A percentile compares a stretch with the other conserved stretches of the same genome.
Conservation (phyloP, 129 eudicot species). For the Escallonia herrerae region DNA sequence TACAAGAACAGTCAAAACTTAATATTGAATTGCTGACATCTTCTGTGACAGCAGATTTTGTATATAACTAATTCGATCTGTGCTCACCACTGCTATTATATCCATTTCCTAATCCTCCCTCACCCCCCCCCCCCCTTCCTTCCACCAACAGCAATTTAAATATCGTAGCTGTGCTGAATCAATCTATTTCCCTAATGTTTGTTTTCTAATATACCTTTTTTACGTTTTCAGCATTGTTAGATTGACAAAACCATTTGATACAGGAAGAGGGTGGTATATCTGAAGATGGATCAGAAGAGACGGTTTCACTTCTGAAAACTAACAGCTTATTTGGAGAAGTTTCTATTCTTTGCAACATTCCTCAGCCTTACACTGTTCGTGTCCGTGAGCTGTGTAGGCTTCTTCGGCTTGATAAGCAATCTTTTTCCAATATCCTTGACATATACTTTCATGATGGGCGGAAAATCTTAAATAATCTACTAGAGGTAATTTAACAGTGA, state of each 20-base stretch:
- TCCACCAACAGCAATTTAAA: no score
- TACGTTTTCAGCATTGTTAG: neutral
- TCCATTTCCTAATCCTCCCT: no score
- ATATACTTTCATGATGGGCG: conserved; percentile 55
- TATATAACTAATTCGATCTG: no score
- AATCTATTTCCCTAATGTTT: no score
- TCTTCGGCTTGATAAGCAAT: conserved; percentile 52
- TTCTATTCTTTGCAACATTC: conserved; percentile 58
- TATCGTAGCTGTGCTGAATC: no score
- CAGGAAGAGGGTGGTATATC: conserved; percentile 47
- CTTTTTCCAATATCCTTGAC: conserved; percentile 35
- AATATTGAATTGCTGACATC: no score
- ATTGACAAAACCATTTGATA: neutral
- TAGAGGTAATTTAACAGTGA: conserved; percentile 29
- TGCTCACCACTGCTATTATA: no score
- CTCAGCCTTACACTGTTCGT: conserved; percentile 42
- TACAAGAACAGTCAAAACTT: no score
- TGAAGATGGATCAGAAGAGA: conserved; percentile 32
- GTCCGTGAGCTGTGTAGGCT: conserved; percentile 47
- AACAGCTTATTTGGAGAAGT: conserved; percentile 50
- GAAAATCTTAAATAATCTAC: conserved; percentile 42
- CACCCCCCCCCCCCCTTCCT: no score
- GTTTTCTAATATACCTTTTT: no score
- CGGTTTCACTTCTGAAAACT: conserved; percentile 17
- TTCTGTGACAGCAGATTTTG: no score